phyloP scores from a whole-genome alignment of 2,329 filamentous ascomycete genomes.

The Ascochyta clinopodiicola region DNA sequence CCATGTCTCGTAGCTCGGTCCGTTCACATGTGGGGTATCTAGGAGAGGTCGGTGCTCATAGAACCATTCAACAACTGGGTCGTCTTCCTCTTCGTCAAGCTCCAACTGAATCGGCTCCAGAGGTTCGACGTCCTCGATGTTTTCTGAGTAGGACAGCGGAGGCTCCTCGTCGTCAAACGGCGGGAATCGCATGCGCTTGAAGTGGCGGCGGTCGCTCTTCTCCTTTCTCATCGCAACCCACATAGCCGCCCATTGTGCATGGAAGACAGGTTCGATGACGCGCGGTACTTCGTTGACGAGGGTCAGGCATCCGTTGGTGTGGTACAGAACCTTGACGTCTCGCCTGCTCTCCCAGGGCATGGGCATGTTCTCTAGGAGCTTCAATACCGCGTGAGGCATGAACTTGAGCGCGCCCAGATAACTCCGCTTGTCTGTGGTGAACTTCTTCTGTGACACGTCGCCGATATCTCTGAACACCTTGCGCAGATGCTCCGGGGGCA shows the following conservation, averaged over 20 bases:
- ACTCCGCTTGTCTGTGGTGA: slow-evolving; percentile 97
- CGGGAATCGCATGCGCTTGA: slow-evolving; percentile 98
- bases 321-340: slow-evolving; percentile 97
- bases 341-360: slow-evolving; percentile 99
- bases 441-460: slow-evolving; percentile 99
- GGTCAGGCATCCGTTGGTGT: slow-evolving; percentile 96
- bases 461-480: slow-evolving; percentile 99
- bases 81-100: slow-evolving; percentile 91
- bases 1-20: slow-evolving; percentile 96
- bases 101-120: slow-evolving; percentile 99
- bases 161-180: slow-evolving; percentile 99
- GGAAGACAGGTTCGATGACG: slow-evolving; percentile 97
- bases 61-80: slow-evolving; percentile 92
- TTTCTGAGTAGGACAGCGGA: slow-evolving; percentile 96
- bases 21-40: slow-evolving; percentile 93
- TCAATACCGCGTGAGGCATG: slow-evolving; percentile 98
- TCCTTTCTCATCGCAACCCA: slow-evolving; percentile 98
- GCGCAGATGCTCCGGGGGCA: slow-evolving; percentile 96
- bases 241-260: slow-evolving; percentile 99
- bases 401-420: slow-evolving; percentile 98
- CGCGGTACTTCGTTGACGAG: slow-evolving; percentile 95
- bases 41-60: slow-evolving; percentile 92
- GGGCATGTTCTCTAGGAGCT: slow-evolving; percentile 98
- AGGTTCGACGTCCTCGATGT: slow-evolving; percentile 97
- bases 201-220: slow-evolving; percentile 92